These are phyloP conservation scores for Ustilago shanxiensis DNA, from an alignment of 1,284 basidiomycete genomes.

Conservation along the genomic window DNA sequence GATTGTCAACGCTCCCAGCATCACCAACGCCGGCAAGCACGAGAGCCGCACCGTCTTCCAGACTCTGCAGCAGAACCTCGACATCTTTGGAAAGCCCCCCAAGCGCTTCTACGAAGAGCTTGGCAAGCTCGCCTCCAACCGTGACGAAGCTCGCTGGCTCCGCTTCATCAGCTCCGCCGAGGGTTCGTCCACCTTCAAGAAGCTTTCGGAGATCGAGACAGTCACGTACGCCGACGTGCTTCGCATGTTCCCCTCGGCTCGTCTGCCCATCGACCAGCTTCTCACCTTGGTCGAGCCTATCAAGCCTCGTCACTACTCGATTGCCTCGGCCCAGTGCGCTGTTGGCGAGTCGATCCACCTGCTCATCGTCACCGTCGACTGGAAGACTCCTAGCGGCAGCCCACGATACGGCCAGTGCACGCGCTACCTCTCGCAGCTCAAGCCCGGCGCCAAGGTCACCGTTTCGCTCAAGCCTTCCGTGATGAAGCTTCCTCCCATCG, in stretches of 20 bases:
- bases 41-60: conserved; percentile 94
- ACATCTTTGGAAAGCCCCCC: conserved; percentile 93
- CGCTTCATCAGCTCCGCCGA: conserved; percentile 94
- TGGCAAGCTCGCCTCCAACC: conserved; percentile 80
- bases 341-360: conserved; percentile 95
- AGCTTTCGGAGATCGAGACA: conserved; percentile 92
- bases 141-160: conserved; percentile 83
- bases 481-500: conserved; percentile 94
- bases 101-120: conserved; percentile 95
- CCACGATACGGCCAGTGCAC: conserved; percentile 94
- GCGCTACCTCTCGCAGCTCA: conserved; percentile 87
- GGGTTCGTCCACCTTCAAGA: conserved; percentile 92
- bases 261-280: conserved; percentile 81
- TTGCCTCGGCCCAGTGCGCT: conserved; percentile 92
- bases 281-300: conserved; percentile 81
- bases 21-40: conserved; percentile 70
- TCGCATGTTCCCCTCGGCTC: conserved; percentile 82
- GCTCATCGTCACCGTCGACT: conserved; percentile 95
- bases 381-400: conserved; percentile 84
- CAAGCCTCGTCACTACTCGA: conserved; percentile 98
- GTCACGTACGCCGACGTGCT: conserved; percentile 93
- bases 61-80: conserved; percentile 93
- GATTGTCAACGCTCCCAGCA: conserved; percentile 82
- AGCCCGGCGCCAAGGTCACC: conserved; percentile 90
- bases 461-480: conserved; percentile 98